These are phyloP conservation scores for Saccharomyces pastorianus DNA, from an alignment of 1,139 yeast genomes.

Conservation along the genomic window DNA sequence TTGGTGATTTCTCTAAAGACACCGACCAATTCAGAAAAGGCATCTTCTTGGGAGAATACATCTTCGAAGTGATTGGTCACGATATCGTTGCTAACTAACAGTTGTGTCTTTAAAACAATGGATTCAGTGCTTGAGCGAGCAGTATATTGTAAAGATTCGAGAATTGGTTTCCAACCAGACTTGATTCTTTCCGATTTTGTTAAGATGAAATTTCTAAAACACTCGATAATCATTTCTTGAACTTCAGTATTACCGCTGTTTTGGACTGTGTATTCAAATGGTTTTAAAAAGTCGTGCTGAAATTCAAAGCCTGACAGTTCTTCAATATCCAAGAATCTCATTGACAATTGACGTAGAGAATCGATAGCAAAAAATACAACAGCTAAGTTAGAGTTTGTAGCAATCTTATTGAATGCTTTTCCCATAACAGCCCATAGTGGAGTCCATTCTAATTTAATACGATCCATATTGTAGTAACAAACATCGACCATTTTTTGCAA, in stretches of 20 bases:
- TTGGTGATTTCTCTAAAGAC: constrained; percentile 78
- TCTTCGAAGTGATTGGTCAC: constrained; percentile 54
- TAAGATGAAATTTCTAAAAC: constrained; percentile 76
- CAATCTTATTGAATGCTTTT: constrained; percentile 76
- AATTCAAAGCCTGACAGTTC: constrained; percentile 93
- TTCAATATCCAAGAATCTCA: constrained; percentile 86
- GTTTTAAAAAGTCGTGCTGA: constrained; percentile 87
- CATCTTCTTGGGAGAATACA: constrained; percentile 60
- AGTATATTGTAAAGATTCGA: constrained; percentile 52
- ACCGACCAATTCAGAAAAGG: constrained; percentile 63
- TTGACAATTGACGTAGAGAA: constrained; percentile 83
- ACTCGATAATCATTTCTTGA: constrained; percentile 84
- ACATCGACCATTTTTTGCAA: constrained; percentile 94
- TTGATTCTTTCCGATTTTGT: constrained; percentile 67
- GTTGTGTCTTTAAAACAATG: constrained; percentile 56
- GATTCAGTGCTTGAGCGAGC: constrained; percentile 38
- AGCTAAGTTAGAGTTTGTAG: constrained; percentile 64
- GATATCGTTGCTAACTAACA: constrained; percentile 50
- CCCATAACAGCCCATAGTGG: constrained; percentile 94
- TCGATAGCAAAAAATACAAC: constrained; percentile 89
- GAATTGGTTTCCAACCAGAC: constrained; percentile 93
- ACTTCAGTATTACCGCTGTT: constrained; percentile 67
- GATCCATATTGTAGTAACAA: constrained; percentile 92
- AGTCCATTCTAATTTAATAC: constrained; percentile 95
- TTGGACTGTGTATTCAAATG: constrained; percentile 72